These are phyloP conservation scores for Cutaneotrichosporon sp. DNA, from an alignment of 1,284 basidiomycete species.

Conservation along the genomic window DNA sequence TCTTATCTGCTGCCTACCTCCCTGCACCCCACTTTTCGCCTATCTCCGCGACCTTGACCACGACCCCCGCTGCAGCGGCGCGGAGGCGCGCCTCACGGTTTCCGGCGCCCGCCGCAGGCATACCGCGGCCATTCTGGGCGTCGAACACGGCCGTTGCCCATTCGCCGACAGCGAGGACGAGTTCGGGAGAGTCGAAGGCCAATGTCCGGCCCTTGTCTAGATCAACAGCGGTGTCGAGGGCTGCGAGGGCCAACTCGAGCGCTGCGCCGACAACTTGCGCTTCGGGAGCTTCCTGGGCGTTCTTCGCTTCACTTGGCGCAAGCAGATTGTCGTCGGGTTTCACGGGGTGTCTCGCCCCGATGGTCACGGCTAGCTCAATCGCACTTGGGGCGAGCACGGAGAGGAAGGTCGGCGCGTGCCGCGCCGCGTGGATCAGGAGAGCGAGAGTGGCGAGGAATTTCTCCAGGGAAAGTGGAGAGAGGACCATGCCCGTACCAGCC, in stretches of 20 bases:
- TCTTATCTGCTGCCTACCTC: too few relatives aligned
- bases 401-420: slow-evolving; percentile 72
- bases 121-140: slow-evolving; percentile 61
- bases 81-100: slow-evolving; percentile 55
- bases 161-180: slow-evolving; percentile 69
- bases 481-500: slow-evolving; percentile 71
- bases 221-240: slow-evolving; percentile 68
- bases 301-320: neutral
- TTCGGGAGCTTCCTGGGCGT: slow-evolving; percentile 45
- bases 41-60: slow-evolving; percentile 73
- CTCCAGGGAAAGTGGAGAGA: slow-evolving; percentile 68
- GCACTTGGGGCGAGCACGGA: slow-evolving; percentile 71
- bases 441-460: slow-evolving; percentile 70
- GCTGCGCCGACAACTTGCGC: slow-evolving; percentile 67
- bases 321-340: neutral
- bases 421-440: slow-evolving; percentile 74
- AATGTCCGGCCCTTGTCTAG: slow-evolving; percentile 70
- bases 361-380: slow-evolving; percentile 71
- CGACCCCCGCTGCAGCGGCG: slow-evolving; percentile 68
- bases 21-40: slow-evolving; percentile 62
- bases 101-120: slow-evolving; percentile 59
- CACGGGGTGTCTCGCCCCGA: slow-evolving; percentile 62
- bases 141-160: slow-evolving; percentile 73
- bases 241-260: slow-evolving; percentile 69
- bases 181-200: slow-evolving; percentile 64